Percentiles rank a stretch among this genome's conserved stretches.
phyloP scores from a whole-genome alignment of 768 basidiomycete species.

The Trametes villosa region DNA sequence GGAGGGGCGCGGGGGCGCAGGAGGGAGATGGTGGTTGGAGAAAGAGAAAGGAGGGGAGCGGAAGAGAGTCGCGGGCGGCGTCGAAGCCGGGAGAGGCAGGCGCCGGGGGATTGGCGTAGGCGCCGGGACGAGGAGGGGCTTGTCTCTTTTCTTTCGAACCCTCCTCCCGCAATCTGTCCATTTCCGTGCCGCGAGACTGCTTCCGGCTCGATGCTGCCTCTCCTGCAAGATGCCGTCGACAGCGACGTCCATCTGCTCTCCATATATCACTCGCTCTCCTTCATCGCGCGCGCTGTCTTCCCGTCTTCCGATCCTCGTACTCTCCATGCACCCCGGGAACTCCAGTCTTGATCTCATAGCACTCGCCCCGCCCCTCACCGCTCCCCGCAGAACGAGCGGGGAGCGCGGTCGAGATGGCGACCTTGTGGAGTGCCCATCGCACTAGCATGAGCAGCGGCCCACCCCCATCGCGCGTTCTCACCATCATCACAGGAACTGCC shows the following conservation, averaged over 20 bases:
- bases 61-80: background rate
- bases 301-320: background rate
- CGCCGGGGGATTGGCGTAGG: conserved; percentile 5
- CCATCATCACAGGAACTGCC: conserved; percentile 17
- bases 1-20: background rate
- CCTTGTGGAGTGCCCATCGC: background rate
- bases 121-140: conserved; percentile 4
- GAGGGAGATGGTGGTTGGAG: conserved; percentile 11
- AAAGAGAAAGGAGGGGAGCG: conserved; percentile 3
- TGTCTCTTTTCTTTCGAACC: too few species aligned
- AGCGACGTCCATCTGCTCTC: background rate
- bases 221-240: background rate
- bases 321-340: background rate
- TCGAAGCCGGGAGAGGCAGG: conserved; percentile 9
- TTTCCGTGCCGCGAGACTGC: background rate
- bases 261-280: background rate
- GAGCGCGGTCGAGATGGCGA: conserved; percentile 17
- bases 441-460: background rate
- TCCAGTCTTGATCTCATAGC: background rate
- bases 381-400: background rate
- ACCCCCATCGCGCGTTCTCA: background rate
- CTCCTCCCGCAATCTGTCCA: conserved; percentile 10
- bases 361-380: background rate
- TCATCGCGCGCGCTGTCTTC: background rate
- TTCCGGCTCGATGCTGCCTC: background rate